These are phyloP conservation scores for Cadophora malorum DNA, from an alignment of 2,329 filamentous ascomycete genomes.

Conservation along the genomic window DNA sequence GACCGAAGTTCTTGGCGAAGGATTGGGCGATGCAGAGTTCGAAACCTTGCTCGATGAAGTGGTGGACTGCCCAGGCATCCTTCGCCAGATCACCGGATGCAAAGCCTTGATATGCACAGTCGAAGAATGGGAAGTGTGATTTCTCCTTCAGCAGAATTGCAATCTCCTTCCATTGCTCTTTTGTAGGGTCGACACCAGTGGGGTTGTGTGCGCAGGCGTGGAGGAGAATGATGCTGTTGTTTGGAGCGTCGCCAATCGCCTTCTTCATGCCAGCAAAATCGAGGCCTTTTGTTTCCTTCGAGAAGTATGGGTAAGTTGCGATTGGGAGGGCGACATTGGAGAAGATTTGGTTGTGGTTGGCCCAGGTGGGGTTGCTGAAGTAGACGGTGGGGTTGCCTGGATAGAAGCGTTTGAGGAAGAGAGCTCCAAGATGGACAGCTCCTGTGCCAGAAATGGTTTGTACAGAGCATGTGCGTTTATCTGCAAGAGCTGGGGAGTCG, in stretches of 20 bases:
- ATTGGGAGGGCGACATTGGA: slow-evolving; percentile 82
- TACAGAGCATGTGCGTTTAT: slow-evolving; percentile 81
- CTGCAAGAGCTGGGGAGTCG: slow-evolving; percentile 80
- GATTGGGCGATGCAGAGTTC: slow-evolving; percentile 88
- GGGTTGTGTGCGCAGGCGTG: slow-evolving; percentile 98
- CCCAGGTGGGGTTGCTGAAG: slow-evolving; percentile 95
- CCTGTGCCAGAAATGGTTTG: slow-evolving; percentile 98
- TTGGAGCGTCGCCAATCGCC: slow-evolving; percentile 72
- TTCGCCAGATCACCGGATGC: slow-evolving; percentile 86
- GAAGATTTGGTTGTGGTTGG: slow-evolving; percentile 99
- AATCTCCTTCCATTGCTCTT: slow-evolving; percentile 93
- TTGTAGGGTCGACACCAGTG: slow-evolving; percentile 92
- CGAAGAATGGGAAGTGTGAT: slow-evolving; percentile 96
- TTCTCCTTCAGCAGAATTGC: slow-evolving; percentile 77
- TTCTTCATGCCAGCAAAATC: slow-evolving; percentile 89
- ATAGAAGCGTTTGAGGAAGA: slow-evolving; percentile 96
- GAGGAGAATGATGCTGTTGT: slow-evolving; percentile 84
- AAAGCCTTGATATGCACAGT: slow-evolving; percentile 97
- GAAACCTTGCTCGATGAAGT: slow-evolving; percentile 93
- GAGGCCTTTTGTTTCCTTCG: slow-evolving; percentile 84
- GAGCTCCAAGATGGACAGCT: slow-evolving; percentile 88
- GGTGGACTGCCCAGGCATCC: slow-evolving; percentile 90
- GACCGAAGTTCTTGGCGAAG: slow-evolving; percentile 97
- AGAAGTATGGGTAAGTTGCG: slow-evolving; percentile 93
- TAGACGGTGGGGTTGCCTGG: slow-evolving; percentile 77